Conservation (phyloP, 1,139 yeast species). For the Meyerozyma athensensis region DNA sequence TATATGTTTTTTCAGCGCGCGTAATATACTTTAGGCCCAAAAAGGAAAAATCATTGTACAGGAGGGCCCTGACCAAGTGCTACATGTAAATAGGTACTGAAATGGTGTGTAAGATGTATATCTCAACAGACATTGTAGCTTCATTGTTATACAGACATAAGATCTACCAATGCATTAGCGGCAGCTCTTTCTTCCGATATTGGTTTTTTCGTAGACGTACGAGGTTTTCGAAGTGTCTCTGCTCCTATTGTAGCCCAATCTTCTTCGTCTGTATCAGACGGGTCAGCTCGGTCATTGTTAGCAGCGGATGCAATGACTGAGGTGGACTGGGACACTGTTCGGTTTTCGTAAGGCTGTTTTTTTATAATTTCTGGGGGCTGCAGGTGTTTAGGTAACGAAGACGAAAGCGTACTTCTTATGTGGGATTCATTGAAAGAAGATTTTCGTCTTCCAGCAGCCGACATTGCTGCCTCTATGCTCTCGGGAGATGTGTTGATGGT, state of each 20-base stretch:
- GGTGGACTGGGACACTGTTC: conserved; percentile 11
- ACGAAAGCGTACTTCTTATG: conserved; percentile 35
- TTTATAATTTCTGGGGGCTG: conserved; percentile 7
- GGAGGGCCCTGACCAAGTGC: background rate
- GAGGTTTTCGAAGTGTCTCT: conserved; percentile 41
- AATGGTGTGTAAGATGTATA: background rate
- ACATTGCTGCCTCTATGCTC: conserved; percentile 17
- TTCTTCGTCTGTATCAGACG: conserved; percentile 78
- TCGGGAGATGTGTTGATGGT: conserved; percentile 12
- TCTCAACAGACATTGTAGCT: background rate
- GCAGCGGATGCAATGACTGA: conserved; percentile 8
- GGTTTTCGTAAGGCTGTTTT: conserved; percentile 11
- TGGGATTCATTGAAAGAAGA: conserved; percentile 44
- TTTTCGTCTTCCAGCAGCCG: conserved; percentile 27
- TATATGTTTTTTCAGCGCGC: conserved; percentile 1
- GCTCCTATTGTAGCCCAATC: conserved; percentile 94
- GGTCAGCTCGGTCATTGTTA: conserved; percentile 9
- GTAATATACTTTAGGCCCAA: background rate
- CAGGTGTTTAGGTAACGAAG: conserved; percentile 21
- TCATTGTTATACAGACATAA: conserved; percentile 37
- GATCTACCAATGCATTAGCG: conserved; percentile 58
- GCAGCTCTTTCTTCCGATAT: conserved; percentile 45
- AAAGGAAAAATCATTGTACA: background rate
- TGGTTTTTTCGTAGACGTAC: conserved; percentile 5
- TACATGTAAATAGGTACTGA: background rate